Percentiles rank a stretch among this genome's conserved stretches.
Evolutionary conservation across 768 basidiomycete species (phyloP).

Genomic region (Lentinula sp.): DNA sequence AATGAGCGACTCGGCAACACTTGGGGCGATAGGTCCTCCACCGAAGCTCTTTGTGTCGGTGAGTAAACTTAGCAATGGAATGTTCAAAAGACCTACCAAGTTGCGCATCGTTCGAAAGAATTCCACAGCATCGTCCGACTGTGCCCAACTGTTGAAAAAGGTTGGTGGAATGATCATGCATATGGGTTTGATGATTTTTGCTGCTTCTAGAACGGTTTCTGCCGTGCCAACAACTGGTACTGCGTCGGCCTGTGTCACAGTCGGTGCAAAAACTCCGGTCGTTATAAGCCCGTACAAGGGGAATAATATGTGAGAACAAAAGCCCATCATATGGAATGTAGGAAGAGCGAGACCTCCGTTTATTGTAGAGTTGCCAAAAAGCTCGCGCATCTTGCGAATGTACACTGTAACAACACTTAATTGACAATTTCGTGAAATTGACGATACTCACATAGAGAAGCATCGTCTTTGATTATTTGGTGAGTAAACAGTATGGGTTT

Average conservation of each 20-base stretch:
- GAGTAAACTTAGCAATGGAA: not conserved
- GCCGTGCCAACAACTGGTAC: conserved; percentile 16
- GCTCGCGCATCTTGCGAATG: not conserved
- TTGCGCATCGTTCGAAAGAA: conserved; percentile 11
- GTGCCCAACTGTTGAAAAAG: conserved; percentile 18
- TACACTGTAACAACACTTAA: not conserved
- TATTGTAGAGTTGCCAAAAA: not conserved
- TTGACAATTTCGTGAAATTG: not conserved
- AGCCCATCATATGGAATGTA: conserved; percentile 15
- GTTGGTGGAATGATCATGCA: conserved; percentile 15
- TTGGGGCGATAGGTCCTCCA: conserved; percentile 5
- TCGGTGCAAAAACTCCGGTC: conserved; percentile 20
- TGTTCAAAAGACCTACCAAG: conserved; percentile 13
- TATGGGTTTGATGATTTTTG: conserved; percentile 9
- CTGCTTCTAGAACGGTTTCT: conserved; percentile 15
- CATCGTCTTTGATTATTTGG: conserved; percentile 13
- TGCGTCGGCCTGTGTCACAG: conserved; percentile 5
- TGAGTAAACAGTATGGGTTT: conserved; percentile 20
- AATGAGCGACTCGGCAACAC: not conserved
- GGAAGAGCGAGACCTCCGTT: conserved; percentile 13
- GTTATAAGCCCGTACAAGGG: conserved; percentile 12
- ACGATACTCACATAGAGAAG: conserved; percentile 15
- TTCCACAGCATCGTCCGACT: conserved; percentile 13
- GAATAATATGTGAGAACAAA: conserved; percentile 11
- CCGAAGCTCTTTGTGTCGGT: not conserved